These are phyloP conservation scores for Castanea mollissima DNA, from an alignment of 306 rosid genomes.

Conservation along the genomic window DNA sequence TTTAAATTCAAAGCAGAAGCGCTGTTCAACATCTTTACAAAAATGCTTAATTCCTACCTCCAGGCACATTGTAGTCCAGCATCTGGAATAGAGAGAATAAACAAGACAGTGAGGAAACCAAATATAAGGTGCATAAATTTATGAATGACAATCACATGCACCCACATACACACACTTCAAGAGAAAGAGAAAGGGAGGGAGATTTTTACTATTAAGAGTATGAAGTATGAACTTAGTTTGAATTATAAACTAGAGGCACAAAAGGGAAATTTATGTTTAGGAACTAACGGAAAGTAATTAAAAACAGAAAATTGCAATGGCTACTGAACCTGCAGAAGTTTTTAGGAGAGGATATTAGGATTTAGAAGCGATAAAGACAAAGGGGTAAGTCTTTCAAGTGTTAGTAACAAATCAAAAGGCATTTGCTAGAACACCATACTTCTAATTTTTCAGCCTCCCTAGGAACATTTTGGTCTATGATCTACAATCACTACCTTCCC, in stretches of 20 bases:
- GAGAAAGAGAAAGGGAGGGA: background rate
- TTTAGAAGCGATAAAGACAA: background rate
- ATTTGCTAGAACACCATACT: no score
- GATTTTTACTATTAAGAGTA: background rate
- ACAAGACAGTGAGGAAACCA: constrained; percentile 14
- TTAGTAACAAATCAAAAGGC: no score
- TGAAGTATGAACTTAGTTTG: background rate
- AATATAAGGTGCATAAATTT: background rate
- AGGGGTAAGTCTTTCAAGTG: no score
- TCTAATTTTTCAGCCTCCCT: background rate
- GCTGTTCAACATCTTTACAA: constrained; percentile 1
- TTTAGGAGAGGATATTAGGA: background rate
- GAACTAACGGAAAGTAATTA: no score
- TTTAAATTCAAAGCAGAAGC: constrained; percentile 1
- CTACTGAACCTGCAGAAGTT: background rate
- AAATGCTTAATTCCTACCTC: constrained; percentile 52
- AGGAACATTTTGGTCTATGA: background rate
- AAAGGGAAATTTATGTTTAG: background rate
- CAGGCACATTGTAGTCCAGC: constrained; percentile 95
- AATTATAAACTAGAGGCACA: background rate
- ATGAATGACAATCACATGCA: background rate
- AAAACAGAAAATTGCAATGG: background rate
- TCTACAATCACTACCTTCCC: background rate
- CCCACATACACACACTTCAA: background rate
- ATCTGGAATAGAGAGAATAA: constrained; percentile 34